phyloP scores from a whole-genome alignment of 1,284 basidiomycete species.

The Hymenochaete sp. region DNA sequence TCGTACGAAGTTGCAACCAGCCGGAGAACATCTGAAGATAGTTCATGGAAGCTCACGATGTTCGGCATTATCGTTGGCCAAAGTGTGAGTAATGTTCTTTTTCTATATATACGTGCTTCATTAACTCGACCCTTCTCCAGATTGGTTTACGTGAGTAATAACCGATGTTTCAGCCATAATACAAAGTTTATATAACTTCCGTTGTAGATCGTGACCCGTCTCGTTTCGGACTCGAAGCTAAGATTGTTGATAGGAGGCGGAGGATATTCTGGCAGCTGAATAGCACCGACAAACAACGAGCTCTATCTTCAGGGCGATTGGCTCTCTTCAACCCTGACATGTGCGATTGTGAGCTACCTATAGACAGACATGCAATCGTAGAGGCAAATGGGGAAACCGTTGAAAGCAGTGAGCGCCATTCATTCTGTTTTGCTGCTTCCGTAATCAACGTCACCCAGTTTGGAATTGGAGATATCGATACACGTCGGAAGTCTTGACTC shows the following conservation, averaged over 20 bases:
- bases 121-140: not conserved
- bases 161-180: too few species aligned
- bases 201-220: conserved; percentile 14
- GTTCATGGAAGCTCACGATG: conserved; percentile 24
- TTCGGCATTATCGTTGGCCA: conserved; percentile 22
- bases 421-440: not conserved
- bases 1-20: conserved; percentile 8
- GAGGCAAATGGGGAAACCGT: conserved; percentile 8
- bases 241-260: conserved; percentile 9
- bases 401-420: conserved; percentile 4
- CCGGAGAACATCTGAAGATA: conserved; percentile 7
- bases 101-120: not conserved
- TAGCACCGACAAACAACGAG: conserved; percentile 2
- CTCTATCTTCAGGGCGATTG: conserved; percentile 11
- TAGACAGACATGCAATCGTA: conserved; percentile 7
- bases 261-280: conserved; percentile 12
- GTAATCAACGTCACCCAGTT: conserved; percentile 1
- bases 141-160: conserved; percentile 14
- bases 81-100: conserved; percentile 22
- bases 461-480: conserved; percentile 17
- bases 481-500: conserved; percentile 10
- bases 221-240: conserved; percentile 4
- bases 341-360: conserved; percentile 15
- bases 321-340: conserved; percentile 2
- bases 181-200: not conserved